Evolutionary conservation across 768 basidiomycete species (phyloP), one percentile per base, ranked within the genome.

Genomic region (Mrakia frigida): DNA sequence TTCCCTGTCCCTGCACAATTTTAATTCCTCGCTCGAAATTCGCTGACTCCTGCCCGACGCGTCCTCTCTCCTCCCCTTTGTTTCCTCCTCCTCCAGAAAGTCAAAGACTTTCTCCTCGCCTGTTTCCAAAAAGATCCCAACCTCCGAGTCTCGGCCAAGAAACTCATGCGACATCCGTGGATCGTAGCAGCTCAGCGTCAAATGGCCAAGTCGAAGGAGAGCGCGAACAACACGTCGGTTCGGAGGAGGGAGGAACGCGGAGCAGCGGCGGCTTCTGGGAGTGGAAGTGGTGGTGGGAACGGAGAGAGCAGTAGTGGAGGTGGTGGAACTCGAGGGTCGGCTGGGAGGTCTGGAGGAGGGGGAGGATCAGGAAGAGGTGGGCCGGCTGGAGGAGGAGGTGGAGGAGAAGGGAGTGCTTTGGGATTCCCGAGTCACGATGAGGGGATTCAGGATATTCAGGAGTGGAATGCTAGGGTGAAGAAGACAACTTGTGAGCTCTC

Each of bases 41-140:
- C 28, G 21, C 18, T 33, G 13, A 33, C 23, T 0, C 31, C 13
- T 33, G 74, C 52, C 33, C 33, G 11, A 65, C 70, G 5, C 43
- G 9, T 35, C 46, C 43, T 39, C 43, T n/a, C n/a, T n/a, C n/a
- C n/a, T n/a, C n/a, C n/a, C n/a, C n/a, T n/a, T n/a, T n/a, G n/a
- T n/a, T n/a, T n/a, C n/a, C n/a, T 69, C 13, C n/a, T 37, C 31
- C 21, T 3, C 35, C 11, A 85, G 85, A 91, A 95, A 77, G 95
- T 97, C 78, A 93, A 96, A 80, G 94, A 98, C 83, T 99, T 99
- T 81, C 86, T 98, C 21, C 92, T 92, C 80, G 94, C 97, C 77
- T 98, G 97, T 81, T 99, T 99, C 84, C 96, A 98, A 86, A 98
- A 98, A 84, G 96, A 98, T 81, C 89, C 89, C 79, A 96, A 98